A percentile compares a stretch with the other conserved stretches of the same genome.
These are phyloP conservation scores for Ammopiptanthus mongolicus DNA, from an alignment of 306 rosid genomes.

Conservation along the genomic window DNA sequence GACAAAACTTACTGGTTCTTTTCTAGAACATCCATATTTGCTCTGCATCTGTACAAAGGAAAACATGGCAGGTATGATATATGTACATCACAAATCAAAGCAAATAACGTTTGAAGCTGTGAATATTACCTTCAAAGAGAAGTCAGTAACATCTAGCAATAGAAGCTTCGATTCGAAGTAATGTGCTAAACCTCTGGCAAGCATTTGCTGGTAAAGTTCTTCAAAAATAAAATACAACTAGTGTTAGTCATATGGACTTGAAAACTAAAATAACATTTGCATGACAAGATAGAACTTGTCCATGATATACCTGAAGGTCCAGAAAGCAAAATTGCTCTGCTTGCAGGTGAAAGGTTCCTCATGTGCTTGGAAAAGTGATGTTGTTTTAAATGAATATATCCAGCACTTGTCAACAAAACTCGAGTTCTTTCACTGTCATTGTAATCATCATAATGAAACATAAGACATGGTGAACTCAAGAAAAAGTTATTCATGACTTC, in stretches of 20 bases:
- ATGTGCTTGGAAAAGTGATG: conserved; percentile 55
- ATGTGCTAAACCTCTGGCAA: conserved; percentile 65
- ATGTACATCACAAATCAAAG: neutral
- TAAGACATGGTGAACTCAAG: neutral
- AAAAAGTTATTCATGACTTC: neutral
- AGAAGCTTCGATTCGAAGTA: conserved; percentile 62
- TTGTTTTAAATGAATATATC: conserved; percentile 61
- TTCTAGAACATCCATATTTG: conserved; percentile 57
- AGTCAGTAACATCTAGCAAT: conserved; percentile 59
- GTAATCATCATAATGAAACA: neutral
- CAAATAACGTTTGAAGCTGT: neutral
- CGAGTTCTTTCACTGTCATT: conserved; percentile 55
- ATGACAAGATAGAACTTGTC: neutral
- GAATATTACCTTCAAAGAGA: conserved; percentile 57
- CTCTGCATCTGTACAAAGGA: conserved; percentile 54
- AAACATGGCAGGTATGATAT: conserved; percentile 5
- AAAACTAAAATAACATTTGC: neutral
- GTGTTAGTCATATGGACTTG: neutral
- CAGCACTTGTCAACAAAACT: conserved; percentile 62
- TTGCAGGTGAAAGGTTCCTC: conserved; percentile 63
- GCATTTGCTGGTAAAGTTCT: conserved; percentile 72
- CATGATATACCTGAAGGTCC: conserved; percentile 61
- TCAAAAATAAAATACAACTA: neutral
- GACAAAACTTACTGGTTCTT: conserved; percentile 45
- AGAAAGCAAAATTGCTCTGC: conserved; percentile 64